Conservation (phyloP, 2,329 filamentous ascomycete genomes). For the Emydomyces testavorans region DNA sequence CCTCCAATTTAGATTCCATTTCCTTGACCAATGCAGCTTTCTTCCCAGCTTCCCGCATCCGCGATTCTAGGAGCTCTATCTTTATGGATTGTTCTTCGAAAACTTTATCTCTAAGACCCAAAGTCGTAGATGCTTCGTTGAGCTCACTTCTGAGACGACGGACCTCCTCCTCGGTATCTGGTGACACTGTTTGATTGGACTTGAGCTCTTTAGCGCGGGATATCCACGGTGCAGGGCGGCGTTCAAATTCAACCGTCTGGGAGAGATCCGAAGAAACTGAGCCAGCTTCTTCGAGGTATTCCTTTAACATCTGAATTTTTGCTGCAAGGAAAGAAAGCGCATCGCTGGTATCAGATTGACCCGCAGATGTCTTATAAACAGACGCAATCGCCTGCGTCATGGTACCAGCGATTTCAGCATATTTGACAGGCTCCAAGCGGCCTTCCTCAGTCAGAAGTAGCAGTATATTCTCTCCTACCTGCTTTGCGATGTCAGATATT, state of each 20-base stretch:
- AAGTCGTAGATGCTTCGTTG: constrained; percentile 59
- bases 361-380: constrained; percentile 21
- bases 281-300: constrained; percentile 58
- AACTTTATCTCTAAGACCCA: constrained; percentile 65
- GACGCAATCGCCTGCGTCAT: constrained; percentile 35
- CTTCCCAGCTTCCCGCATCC: constrained; percentile 71
- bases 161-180: constrained; percentile 77
- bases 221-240: constrained; percentile 66
- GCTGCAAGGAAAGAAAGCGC: constrained; percentile 57
- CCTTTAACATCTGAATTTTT: constrained; percentile 54
- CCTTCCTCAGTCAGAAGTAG: constrained; percentile 59
- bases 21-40: constrained; percentile 49
- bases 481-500: constrained; percentile 54
- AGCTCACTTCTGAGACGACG: constrained; percentile 68
- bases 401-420: constrained; percentile 53
- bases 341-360: constrained; percentile 36
- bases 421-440: constrained; percentile 54
- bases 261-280: constrained; percentile 58
- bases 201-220: constrained; percentile 70
- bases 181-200: constrained; percentile 64
- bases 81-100: constrained; percentile 80
- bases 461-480: constrained; percentile 56
- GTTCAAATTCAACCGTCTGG: constrained; percentile 68
- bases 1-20: constrained; percentile 33
- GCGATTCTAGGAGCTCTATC: constrained; percentile 81